Percentiles rank a stretch among this genome's conserved stretches.
Evolutionary conservation across 2,329 filamentous ascomycete species (phyloP).

Genomic region (Immersiporthe knoxdaviesiana): DNA sequence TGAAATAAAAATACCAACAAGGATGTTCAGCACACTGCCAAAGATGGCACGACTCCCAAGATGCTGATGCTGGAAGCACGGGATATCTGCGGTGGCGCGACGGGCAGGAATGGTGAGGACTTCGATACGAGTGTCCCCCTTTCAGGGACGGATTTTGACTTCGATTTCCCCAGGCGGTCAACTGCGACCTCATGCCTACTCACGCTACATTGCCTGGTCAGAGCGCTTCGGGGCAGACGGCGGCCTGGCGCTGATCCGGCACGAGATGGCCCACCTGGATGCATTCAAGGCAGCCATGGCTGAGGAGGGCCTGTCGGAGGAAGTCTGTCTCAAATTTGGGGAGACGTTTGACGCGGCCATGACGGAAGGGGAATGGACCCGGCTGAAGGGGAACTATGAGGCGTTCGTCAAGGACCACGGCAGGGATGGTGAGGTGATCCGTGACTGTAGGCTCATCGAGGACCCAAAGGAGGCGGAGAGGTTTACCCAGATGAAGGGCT

Average conservation of each 20-base stretch:
- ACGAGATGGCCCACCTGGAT: slow-evolving; percentile 37
- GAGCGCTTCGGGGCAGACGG: slow-evolving; percentile 36
- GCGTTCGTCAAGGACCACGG: slow-evolving; percentile 36
- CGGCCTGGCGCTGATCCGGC: slow-evolving; percentile 37
- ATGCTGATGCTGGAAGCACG: slow-evolving; percentile 31
- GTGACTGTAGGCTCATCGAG: slow-evolving; percentile 31
- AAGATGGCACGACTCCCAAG: slow-evolving; percentile 27
- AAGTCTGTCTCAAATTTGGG: slow-evolving; percentile 37
- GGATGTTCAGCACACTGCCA: slow-evolving; percentile 27
- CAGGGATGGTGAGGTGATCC: slow-evolving; percentile 36
- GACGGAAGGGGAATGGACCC: slow-evolving; percentile 37
- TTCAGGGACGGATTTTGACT: background rate
- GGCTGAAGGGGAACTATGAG: slow-evolving; percentile 36
- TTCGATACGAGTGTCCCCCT: background rate
- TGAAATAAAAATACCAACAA: background rate
- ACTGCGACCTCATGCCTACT: slow-evolving; percentile 35
- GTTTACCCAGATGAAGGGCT: slow-evolving; percentile 39
- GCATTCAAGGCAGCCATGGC: slow-evolving; percentile 26
- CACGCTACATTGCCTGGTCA: slow-evolving; percentile 38
- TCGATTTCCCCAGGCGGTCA: slow-evolving; percentile 27
- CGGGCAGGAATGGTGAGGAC: slow-evolving; percentile 34
- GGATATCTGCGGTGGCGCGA: slow-evolving; percentile 32
- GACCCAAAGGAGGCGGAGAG: slow-evolving; percentile 35
- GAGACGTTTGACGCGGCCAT: slow-evolving; percentile 41
- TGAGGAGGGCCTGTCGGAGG: slow-evolving; percentile 35